phyloP scores from a whole-genome alignment of 345 rosid species.

The Pistacia vera region DNA sequence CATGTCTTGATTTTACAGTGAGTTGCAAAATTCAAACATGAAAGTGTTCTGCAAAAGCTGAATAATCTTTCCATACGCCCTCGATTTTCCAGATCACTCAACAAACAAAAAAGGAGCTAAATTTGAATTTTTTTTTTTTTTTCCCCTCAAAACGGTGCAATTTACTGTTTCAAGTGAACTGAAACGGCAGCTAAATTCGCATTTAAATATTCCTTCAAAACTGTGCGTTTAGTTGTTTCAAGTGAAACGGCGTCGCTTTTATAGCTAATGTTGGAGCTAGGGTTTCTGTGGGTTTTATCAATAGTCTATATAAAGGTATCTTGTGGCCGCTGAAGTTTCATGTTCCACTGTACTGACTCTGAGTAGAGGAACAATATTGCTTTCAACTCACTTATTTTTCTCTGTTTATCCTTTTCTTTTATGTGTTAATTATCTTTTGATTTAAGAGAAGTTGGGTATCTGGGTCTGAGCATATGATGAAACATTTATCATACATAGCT shows the following conservation, averaged over 20 bases:
- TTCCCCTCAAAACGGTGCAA: background rate
- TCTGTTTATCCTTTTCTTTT: background rate
- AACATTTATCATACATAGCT: constrained; percentile 23
- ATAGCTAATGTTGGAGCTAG: background rate
- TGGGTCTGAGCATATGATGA: constrained; percentile 61
- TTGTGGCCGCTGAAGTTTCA: background rate
- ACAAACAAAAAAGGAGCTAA: background rate
- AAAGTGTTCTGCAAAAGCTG: constrained; percentile 1
- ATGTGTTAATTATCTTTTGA: background rate
- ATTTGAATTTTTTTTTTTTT: no score
- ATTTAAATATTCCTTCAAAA: background rate
- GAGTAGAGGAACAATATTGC: no score
- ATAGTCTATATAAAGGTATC: background rate
- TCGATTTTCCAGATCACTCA: background rate
- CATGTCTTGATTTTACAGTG: constrained; percentile 16
- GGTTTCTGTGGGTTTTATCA: background rate
- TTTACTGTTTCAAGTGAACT: background rate
- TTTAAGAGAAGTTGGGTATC: background rate
- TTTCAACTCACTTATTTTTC: background rate
- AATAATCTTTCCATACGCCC: constrained; percentile 43
- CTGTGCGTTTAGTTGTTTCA: background rate
- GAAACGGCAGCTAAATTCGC: background rate
- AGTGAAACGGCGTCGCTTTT: background rate
- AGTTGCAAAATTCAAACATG: constrained; percentile 4
- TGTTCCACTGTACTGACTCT: background rate